Evolutionary conservation across 129 eudicot genomes (phyloP).

Genomic region (Deinandra increscens): DNA sequence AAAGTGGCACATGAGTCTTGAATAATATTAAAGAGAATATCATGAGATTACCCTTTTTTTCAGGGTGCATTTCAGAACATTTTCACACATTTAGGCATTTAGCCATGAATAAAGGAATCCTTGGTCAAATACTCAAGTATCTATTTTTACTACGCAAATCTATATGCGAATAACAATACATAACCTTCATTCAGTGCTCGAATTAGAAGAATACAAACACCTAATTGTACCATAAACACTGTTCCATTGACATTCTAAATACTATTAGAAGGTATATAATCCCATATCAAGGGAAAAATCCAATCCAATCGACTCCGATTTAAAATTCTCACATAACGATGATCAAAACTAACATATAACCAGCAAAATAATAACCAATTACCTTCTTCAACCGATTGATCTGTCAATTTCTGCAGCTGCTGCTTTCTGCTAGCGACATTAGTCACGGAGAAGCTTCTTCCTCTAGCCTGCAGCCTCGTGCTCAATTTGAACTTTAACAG

Average conservation of each 20-base stretch:
- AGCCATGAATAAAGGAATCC: background rate
- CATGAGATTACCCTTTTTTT: background rate
- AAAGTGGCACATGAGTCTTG: background rate
- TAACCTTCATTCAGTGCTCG: background rate
- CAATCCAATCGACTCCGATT: too few relatives aligned
- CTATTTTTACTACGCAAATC: background rate
- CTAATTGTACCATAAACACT: background rate
- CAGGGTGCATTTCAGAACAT: background rate
- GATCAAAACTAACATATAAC: conserved; percentile 6
- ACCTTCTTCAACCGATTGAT: conserved; percentile 38
- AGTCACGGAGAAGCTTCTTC: conserved; percentile 29
- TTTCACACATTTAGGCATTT: background rate
- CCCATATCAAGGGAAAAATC: too few relatives aligned
- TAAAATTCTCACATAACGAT: background rate
- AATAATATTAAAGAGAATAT: background rate
- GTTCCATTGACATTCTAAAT: conserved; percentile 9
- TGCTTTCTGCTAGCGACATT: conserved; percentile 40
- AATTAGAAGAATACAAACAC: background rate
- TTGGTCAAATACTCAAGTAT: background rate
- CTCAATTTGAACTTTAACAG: conserved; percentile 18
- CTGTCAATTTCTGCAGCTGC: conserved; percentile 30
- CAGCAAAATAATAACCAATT: background rate
- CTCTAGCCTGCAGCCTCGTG: conserved; percentile 17
- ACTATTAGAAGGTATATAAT: too few relatives aligned
- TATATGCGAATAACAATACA: background rate